A percentile compares a stretch with the other conserved stretches of the same genome.
phyloP scores from a whole-genome alignment of 306 rosid genomes.

The Trifolium fragiferum region DNA sequence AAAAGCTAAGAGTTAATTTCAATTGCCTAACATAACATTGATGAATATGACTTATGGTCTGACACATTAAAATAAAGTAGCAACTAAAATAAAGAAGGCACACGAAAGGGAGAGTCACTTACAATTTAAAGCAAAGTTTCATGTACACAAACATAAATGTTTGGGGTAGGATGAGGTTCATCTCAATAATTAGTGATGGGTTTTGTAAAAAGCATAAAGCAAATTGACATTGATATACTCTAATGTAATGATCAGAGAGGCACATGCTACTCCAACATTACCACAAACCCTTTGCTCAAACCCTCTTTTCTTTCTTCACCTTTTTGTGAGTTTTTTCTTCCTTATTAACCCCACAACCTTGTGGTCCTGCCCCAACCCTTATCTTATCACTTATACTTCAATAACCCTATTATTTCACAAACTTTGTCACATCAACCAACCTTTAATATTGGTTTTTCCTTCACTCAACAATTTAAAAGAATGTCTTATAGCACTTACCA shows the following conservation, averaged over 20 bases:
- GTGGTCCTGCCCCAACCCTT: slow-evolving; percentile 73
- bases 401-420: slow-evolving; percentile 52
- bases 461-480: slow-evolving; percentile 44
- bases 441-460: slow-evolving; percentile 46
- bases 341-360: slow-evolving; percentile 50
- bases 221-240: slow-evolving; percentile 65
- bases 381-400: slow-evolving; percentile 71
- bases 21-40: slow-evolving; percentile 50
- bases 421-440: slow-evolving; percentile 62
- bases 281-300: slow-evolving; percentile 44
- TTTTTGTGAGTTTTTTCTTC: slow-evolving; percentile 14
- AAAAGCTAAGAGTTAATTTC: slow-evolving; percentile 44
- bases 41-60: slow-evolving; percentile 54
- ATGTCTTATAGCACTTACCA: slow-evolving; percentile 2
- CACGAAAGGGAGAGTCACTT: slow-evolving; percentile 48
- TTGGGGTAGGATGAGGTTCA: slow-evolving; percentile 65
- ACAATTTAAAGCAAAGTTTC: slow-evolving; percentile 53
- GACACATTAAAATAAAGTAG: slow-evolving; percentile 48
- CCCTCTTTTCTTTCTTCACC: slow-evolving; percentile 7
- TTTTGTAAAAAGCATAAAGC: slow-evolving; percentile 67
- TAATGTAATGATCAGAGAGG: slow-evolving; percentile 64
- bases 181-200: slow-evolving; percentile 73
- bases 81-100: slow-evolving; percentile 34
- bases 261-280: slow-evolving; percentile 78
- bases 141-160: slow-evolving; percentile 50